These are phyloP conservation scores for Calonectria montana DNA, from an alignment of 2,329 filamentous ascomycete genomes.

Conservation along the genomic window DNA sequence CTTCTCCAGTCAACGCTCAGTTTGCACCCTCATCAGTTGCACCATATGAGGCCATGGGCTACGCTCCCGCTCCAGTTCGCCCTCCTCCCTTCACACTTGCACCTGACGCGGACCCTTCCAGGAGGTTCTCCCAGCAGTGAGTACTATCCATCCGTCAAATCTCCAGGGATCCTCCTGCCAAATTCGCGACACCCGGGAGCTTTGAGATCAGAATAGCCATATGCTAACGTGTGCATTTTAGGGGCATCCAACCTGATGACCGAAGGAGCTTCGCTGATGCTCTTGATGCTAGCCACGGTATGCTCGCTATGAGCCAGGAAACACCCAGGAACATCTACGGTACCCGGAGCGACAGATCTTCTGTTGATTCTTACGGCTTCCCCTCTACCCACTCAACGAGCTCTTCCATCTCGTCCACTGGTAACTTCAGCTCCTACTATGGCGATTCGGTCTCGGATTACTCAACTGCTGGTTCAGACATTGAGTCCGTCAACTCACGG, in stretches of 20 bases:
- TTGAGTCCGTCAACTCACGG: constrained; percentile 82
- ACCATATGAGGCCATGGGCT: constrained; percentile 82
- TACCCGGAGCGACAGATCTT: constrained; percentile 73
- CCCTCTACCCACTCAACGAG: constrained; percentile 85
- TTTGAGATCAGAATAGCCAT: not conserved
- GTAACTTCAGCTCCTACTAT: constrained; percentile 86
- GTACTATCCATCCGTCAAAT: constrained; percentile 57
- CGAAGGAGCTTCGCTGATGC: constrained; percentile 85
- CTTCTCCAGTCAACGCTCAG: constrained; percentile 73
- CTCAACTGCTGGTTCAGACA: constrained; percentile 88
- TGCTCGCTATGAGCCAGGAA: constrained; percentile 96
- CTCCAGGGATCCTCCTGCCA: not conserved
- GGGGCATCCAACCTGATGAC: constrained; percentile 62
- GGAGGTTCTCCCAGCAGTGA: constrained; percentile 89
- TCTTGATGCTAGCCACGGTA: constrained; percentile 91
- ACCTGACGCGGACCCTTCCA: constrained; percentile 64
- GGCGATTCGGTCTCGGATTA: constrained; percentile 92
- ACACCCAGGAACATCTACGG: constrained; percentile 93
- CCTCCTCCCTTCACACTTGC: constrained; percentile 66
- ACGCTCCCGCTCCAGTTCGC: constrained; percentile 74
- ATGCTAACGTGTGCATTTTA: constrained; percentile 8
- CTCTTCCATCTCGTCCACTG: constrained; percentile 89
- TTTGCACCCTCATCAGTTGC: constrained; percentile 74
- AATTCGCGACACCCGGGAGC: not conserved
- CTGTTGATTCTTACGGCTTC: constrained; percentile 91